Percentiles rank a stretch among this genome's conserved stretches.
Conservation (phyloP, 1,284 basidiomycete species). For the Pascua guehoae region DNA sequence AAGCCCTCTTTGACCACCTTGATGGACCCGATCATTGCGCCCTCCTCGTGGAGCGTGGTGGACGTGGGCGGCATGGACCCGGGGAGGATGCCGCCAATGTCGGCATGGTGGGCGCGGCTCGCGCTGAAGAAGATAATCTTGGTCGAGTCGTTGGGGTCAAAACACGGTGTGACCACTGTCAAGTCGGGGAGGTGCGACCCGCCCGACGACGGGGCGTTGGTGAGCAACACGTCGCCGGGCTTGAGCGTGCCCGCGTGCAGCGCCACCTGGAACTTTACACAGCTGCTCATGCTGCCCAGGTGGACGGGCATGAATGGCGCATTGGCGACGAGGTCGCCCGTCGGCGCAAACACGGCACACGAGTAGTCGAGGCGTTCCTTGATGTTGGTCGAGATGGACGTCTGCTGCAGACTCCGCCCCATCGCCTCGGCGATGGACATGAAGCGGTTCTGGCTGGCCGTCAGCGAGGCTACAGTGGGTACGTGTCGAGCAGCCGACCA, state of each 20-base stretch:
- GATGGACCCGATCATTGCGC: conserved; percentile 68
- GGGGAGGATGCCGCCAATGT: conserved; percentile 43
- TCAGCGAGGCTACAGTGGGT: neutral
- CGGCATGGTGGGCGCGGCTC: conserved; percentile 34
- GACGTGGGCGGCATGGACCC: conserved; percentile 91
- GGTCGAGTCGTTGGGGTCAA: conserved; percentile 24
- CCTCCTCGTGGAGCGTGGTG: conserved; percentile 86
- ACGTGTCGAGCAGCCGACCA: neutral
- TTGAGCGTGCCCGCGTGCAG: conserved; percentile 37
- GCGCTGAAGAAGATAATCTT: conserved; percentile 43
- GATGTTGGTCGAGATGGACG: conserved; percentile 49
- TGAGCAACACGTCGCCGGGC: conserved; percentile 52
- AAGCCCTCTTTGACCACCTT: conserved; percentile 82
- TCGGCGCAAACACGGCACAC: conserved; percentile 54
- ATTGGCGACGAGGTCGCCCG: conserved; percentile 53
- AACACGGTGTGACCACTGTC: conserved; percentile 40
- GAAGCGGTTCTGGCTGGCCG: conserved; percentile 13
- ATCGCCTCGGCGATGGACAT: conserved; percentile 52
- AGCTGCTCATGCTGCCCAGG: conserved; percentile 48
- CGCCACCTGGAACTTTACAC: conserved; percentile 49
- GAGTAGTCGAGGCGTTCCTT: conserved; percentile 50
- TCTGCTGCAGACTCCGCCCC: conserved; percentile 54
- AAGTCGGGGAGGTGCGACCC: conserved; percentile 39
- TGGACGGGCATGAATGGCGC: conserved; percentile 56
- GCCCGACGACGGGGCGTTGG: conserved; percentile 50